A percentile compares a stretch with the other conserved stretches of the same genome.
phyloP scores from a whole-genome alignment of 2,329 filamentous ascomycete species.

The Zelopaecilomyces penicillatus region DNA sequence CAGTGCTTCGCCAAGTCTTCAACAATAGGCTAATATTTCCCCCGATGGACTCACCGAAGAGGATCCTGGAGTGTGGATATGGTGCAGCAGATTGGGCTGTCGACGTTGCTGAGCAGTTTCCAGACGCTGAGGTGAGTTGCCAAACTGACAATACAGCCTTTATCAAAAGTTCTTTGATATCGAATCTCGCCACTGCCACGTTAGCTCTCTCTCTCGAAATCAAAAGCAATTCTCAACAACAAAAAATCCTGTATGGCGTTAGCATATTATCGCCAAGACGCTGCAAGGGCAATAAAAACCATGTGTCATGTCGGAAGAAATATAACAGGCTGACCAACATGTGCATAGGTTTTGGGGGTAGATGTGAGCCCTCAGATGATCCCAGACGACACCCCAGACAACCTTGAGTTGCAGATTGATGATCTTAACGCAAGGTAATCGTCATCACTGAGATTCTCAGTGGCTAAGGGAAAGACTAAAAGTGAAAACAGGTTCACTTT shows the following conservation, averaged over 20 bases:
- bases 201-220: too few relatives aligned
- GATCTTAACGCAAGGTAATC: constrained; percentile 57
- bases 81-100: constrained; percentile 64
- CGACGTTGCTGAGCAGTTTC: constrained; percentile 57
- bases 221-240: too few relatives aligned
- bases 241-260: too few relatives aligned
- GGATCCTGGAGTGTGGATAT: constrained; percentile 64
- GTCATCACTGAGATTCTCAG: too few relatives aligned
- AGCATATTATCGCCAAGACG: too few relatives aligned
- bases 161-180: too few relatives aligned
- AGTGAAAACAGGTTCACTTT: constrained; percentile 51
- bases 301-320: too few relatives aligned
- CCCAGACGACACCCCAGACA: constrained; percentile 54
- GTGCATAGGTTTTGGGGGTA: constrained; percentile 56
- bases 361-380: constrained; percentile 65
- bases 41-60: constrained; percentile 47
- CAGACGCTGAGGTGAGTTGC: constrained; percentile 51
- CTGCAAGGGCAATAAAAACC: too few relatives aligned
- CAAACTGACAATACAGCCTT: too few relatives aligned
- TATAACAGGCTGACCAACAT: too few relatives aligned
- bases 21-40: constrained; percentile 62
- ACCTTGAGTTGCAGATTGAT: constrained; percentile 64
- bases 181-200: too few relatives aligned
- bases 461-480: constrained; percentile 7
- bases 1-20: constrained; percentile 54